Evolutionary conservation across 2,329 filamentous ascomycete species (phyloP).

Genomic region (Pseudocercospora eumusae): DNA sequence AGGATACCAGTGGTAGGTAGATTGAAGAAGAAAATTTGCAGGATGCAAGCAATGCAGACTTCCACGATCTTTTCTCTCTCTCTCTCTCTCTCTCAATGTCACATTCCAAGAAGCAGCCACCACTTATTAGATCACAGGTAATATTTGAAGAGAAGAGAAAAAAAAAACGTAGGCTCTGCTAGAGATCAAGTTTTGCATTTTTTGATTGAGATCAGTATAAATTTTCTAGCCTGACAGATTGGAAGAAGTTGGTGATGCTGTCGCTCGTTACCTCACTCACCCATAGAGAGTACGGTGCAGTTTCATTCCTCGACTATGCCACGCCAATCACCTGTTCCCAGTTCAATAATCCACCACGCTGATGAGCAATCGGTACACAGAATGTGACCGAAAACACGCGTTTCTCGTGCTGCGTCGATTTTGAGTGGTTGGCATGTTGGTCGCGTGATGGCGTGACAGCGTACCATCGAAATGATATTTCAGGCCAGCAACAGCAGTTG

Average conservation of each 20-base stretch:
- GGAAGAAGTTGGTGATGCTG: background rate
- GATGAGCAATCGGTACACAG: no score
- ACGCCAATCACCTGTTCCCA: no score
- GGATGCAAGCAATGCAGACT: background rate
- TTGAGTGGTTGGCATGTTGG: background rate
- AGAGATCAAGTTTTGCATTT: background rate
- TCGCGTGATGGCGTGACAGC: background rate
- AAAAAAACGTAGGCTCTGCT: background rate
- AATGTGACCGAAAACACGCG: background rate
- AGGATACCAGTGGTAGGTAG: slow-evolving; percentile 2
- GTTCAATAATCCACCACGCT: no score
- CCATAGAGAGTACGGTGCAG: no score
- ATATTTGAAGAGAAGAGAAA: background rate
- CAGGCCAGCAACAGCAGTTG: background rate
- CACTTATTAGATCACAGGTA: background rate
- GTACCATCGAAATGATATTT: background rate
- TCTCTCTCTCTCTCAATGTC: no score
- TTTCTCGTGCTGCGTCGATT: background rate
- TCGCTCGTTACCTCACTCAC: background rate
- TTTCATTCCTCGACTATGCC: no score
- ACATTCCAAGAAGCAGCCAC: background rate
- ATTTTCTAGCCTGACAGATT: background rate
- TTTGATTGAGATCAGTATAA: background rate
- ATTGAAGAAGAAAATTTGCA: background rate
- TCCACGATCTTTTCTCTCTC: background rate